These are phyloP conservation scores for Calonectria pseudoturangicola DNA, from an alignment of 2,329 filamentous ascomycete genomes.

Conservation along the genomic window DNA sequence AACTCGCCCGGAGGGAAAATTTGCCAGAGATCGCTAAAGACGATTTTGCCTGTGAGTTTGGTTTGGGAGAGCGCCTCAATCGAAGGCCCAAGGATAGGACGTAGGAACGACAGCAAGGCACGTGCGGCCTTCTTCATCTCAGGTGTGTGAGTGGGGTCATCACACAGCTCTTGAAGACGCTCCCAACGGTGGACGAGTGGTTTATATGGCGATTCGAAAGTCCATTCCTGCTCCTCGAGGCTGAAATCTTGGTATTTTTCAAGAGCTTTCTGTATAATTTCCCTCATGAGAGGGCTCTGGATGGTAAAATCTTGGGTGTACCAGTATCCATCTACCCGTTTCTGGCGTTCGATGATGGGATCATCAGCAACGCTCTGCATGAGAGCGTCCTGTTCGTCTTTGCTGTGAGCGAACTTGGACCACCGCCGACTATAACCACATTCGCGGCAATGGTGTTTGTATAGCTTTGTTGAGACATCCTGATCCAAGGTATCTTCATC, in stretches of 20 bases:
- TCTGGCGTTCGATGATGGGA: conserved; percentile 35
- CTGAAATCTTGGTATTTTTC: conserved; percentile 39
- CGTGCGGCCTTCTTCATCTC: not conserved
- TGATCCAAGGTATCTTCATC: no score
- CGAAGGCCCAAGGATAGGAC: conserved; percentile 55
- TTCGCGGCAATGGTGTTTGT: conserved; percentile 10
- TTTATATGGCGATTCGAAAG: conserved; percentile 35
- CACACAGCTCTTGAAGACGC: conserved; percentile 5
- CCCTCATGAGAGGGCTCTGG: conserved; percentile 33
- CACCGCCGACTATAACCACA: conserved; percentile 18
- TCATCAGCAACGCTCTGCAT: not conserved
- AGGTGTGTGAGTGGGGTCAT: not conserved
- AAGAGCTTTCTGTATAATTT: conserved; percentile 4
- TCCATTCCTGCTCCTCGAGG: conserved; percentile 36
- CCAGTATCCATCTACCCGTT: conserved; percentile 18
- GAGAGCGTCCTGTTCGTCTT: not conserved
- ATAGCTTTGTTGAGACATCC: conserved; percentile 30
- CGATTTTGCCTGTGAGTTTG: conserved; percentile 55
- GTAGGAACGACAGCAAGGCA: conserved; percentile 56
- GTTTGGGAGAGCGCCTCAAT: conserved; percentile 53
- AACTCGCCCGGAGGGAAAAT: conserved; percentile 59
- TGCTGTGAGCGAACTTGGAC: conserved; percentile 24
- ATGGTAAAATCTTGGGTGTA: conserved; percentile 36
- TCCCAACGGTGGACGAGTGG: conserved; percentile 43
- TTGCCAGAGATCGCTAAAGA: conserved; percentile 58